Percentiles rank a stretch among this genome's conserved stretches.
These are phyloP conservation scores for Boletus sp. DNA, from an alignment of 768 basidiomycete species.

Conservation along the genomic window DNA sequence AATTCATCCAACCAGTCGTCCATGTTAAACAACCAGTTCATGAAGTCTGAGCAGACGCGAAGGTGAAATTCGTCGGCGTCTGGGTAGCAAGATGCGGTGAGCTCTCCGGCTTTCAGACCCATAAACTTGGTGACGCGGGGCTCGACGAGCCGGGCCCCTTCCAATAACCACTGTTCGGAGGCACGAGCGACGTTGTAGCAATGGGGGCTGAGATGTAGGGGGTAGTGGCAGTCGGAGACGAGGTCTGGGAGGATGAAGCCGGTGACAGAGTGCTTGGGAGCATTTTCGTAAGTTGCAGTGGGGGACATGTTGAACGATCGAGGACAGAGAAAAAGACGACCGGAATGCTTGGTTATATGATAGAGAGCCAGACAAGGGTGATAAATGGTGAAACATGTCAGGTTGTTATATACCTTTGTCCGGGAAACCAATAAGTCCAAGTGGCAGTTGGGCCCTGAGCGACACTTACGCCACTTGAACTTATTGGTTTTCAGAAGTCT, in stretches of 20 bases:
- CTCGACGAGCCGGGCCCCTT: constrained; percentile 26
- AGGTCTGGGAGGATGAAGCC: constrained; percentile 42
- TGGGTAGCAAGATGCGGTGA: constrained; percentile 64
- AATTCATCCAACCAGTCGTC: constrained; percentile 43
- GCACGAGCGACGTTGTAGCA: constrained; percentile 35
- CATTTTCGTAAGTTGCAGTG: constrained; percentile 19
- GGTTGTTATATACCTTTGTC: constrained; percentile 26
- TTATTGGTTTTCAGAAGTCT: too few relatives aligned
- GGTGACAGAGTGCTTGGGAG: constrained; percentile 4
- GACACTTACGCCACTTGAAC: too few relatives aligned
- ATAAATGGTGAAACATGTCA: constrained; percentile 20
- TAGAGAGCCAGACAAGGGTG: constrained; percentile 7
- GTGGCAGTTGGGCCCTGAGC: too few relatives aligned
- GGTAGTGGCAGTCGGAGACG: constrained; percentile 38
- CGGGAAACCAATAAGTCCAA: constrained; percentile 1
- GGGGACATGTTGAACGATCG: constrained; percentile 22
- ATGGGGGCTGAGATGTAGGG: constrained; percentile 32
- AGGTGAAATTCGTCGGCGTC: constrained; percentile 53
- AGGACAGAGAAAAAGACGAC: not conserved
- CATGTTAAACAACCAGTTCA: constrained; percentile 45
- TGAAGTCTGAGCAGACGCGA: constrained; percentile 64
- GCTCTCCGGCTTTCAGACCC: constrained; percentile 62
- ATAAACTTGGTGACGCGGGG: constrained; percentile 40
- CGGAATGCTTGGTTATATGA: constrained; percentile 12
- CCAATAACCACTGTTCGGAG: constrained; percentile 36